A percentile compares a stretch with the other conserved stretches of the same genome.
phyloP scores from a whole-genome alignment of 257 asterid species.

The Forsythia suspensa region DNA sequence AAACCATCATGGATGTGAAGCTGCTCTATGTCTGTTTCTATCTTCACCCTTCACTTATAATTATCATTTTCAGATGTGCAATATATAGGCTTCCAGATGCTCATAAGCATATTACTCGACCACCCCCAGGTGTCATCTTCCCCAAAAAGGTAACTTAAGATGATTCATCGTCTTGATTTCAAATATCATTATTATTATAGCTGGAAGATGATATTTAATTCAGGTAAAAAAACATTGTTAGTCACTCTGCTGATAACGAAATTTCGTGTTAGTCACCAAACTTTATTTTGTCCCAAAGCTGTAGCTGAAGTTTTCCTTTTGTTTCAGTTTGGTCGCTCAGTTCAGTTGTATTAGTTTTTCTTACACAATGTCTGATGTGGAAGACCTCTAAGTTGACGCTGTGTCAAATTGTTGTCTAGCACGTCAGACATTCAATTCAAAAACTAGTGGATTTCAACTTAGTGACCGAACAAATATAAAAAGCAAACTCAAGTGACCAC shows the following conservation, averaged over 20 bases:
- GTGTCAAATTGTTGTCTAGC: not conserved
- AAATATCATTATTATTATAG: not conserved
- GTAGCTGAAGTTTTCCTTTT: not conserved
- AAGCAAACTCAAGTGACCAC: not conserved
- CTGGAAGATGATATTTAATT: conserved; percentile 8
- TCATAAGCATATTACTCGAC: conserved; percentile 80
- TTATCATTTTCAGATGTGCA: conserved; percentile 65
- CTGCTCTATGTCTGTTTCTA: conserved; percentile 6
- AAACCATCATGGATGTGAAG: conserved; percentile 1
- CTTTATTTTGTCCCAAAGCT: not conserved
- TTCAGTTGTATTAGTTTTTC: not conserved
- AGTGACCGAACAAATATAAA: not conserved
- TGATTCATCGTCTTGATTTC: not conserved
- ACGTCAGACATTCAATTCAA: not conserved
- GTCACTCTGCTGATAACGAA: not conserved
- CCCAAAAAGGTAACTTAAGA: conserved; percentile 65
- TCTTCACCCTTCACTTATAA: conserved; percentile 6
- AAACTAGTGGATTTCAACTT: not conserved
- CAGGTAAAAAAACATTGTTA: not conserved
- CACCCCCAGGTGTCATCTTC: conserved; percentile 76
- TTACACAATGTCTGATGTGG: not conserved
- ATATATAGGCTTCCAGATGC: conserved; percentile 79
- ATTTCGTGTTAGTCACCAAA: not conserved
- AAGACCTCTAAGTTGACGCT: not conserved
- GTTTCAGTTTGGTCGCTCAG: not conserved